Evolutionary conservation across 768 basidiomycete species (phyloP).

Genomic region (Suillus subluteus): DNA sequence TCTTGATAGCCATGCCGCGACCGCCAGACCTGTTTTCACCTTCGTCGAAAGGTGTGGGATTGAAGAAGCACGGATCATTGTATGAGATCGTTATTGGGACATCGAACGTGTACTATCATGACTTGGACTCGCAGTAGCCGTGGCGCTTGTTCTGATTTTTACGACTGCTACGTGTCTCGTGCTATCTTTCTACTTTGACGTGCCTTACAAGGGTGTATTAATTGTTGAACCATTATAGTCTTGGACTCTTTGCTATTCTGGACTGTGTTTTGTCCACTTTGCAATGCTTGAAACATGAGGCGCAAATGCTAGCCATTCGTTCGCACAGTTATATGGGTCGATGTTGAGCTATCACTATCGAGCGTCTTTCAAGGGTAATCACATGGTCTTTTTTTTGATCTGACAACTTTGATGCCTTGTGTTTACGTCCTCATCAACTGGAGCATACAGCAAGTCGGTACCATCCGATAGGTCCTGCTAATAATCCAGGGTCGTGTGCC

Average conservation of each 20-base stretch:
- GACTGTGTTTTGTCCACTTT: neutral
- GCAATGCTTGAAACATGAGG: neutral
- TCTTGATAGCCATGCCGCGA: conserved; percentile 34
- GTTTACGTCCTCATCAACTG: conserved; percentile 2
- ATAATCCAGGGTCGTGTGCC: conserved; percentile 1
- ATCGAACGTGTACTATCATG: conserved; percentile 20
- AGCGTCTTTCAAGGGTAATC: neutral
- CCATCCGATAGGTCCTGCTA: neutral
- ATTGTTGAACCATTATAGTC: conserved; percentile 10
- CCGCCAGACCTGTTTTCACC: conserved; percentile 9
- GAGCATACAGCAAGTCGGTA: conserved; percentile 9
- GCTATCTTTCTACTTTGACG: conserved; percentile 12
- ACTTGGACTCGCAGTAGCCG: conserved; percentile 18
- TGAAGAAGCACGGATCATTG: conserved; percentile 4
- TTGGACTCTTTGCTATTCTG: conserved; percentile 8
- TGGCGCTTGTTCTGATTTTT: conserved; percentile 5
- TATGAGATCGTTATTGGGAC: conserved; percentile 35
- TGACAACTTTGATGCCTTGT: neutral
- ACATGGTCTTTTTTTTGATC: neutral
- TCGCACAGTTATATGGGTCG: neutral
- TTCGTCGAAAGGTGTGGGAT: conserved; percentile 1
- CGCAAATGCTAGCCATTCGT: neutral
- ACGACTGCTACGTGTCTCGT: conserved; percentile 18
- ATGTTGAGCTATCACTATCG: neutral
- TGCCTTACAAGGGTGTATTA: conserved; percentile 11